Percentiles rank a stretch among this genome's conserved stretches.
phyloP scores from a whole-genome alignment of 1,284 basidiomycete species.

The Albatrellus sp. region DNA sequence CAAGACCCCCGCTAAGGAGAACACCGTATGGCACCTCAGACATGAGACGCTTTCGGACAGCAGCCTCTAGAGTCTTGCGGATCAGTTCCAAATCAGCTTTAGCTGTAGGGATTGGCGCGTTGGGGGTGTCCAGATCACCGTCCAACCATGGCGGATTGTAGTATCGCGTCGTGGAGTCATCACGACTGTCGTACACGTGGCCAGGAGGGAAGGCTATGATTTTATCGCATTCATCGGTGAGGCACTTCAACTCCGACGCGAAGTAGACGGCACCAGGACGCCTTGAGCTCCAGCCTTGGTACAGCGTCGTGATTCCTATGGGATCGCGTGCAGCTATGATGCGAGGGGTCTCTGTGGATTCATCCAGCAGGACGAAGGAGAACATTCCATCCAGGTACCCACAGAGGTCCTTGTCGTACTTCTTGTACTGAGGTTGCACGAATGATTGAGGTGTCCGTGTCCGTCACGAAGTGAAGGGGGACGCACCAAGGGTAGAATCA shows the following conservation, averaged over 20 bases:
- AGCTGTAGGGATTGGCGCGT: slow-evolving; percentile 47
- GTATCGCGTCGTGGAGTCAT: slow-evolving; percentile 69
- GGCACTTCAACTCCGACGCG: slow-evolving; percentile 91
- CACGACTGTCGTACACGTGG: slow-evolving; percentile 83
- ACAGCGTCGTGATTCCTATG: slow-evolving; percentile 96
- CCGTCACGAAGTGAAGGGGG: background rate
- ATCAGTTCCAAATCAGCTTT: slow-evolving; percentile 61
- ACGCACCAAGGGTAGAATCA: slow-evolving; percentile 84
- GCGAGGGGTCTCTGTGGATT: slow-evolving; percentile 79
- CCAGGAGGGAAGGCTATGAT: slow-evolving; percentile 96
- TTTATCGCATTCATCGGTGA: slow-evolving; percentile 89
- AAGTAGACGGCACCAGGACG: slow-evolving; percentile 84
- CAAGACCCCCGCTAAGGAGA: slow-evolving; percentile 88
- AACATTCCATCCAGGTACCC: slow-evolving; percentile 95
- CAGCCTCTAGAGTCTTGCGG: slow-evolving; percentile 79
- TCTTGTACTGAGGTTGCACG: slow-evolving; percentile 61
- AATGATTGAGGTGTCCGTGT: background rate
- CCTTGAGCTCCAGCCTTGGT: slow-evolving; percentile 88
- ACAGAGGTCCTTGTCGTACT: slow-evolving; percentile 70
- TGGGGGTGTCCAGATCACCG: slow-evolving; percentile 52
- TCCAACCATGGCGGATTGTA: slow-evolving; percentile 83
- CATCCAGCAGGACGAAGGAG: slow-evolving; percentile 93
- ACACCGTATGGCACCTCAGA: slow-evolving; percentile 99
- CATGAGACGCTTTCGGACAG: slow-evolving; percentile 95
- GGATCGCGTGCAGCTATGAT: slow-evolving; percentile 95